Base-by-base conservation (phyloP, 345 rosid species). In the Alliaria petiolata region DNA sequence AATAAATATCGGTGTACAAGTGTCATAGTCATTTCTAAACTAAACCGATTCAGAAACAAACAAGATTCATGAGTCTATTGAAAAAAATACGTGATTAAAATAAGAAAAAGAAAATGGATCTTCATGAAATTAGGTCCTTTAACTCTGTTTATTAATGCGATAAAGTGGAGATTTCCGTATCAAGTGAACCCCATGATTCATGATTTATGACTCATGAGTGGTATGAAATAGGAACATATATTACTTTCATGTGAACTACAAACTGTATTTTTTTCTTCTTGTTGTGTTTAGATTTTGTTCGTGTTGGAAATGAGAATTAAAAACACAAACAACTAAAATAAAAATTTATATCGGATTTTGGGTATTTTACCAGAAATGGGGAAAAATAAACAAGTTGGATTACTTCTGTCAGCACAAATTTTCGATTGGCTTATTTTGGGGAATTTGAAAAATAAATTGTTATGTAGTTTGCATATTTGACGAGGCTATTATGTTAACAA, bases 181-280 rank as follows among this genome's bases (percentile, higher is more conserved):
- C 62, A 66, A 74, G 72, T 31, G 72, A 66, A 58, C 62, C 58
- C 38, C 61, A 74, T 74, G 78, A 74, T 40, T 59, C 52, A 26
- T 54, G 69, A 53, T 28, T 51, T 40, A 46, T 17, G 50, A 30
- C 43, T 13, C 44, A 53, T 64, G 59, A 73, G 65, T 54, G 58
- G 50, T 56, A 73, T 52, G 65, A 65, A n/a, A 38, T 30, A 30
- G 7, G 38, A 74, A 7, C 67, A 51, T 58, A n/a, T n/a, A n/a
- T n/a, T n/a, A 14, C 53, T 66, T 74, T 66, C 67, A 1, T 42
- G 78, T 74, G 78, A 74, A 39, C 46, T 59, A 14, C 58, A 9
- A 74, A 38, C 72, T 35, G 7, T 57, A 20, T 47, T 65, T 36
- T 51, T 31, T 26, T 17, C 28, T 63, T 17, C 6, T 30, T 42